Evolutionary conservation across 148 eudicot genomes (phyloP).

Genomic region (Amaranthus hypochondriacus): DNA sequence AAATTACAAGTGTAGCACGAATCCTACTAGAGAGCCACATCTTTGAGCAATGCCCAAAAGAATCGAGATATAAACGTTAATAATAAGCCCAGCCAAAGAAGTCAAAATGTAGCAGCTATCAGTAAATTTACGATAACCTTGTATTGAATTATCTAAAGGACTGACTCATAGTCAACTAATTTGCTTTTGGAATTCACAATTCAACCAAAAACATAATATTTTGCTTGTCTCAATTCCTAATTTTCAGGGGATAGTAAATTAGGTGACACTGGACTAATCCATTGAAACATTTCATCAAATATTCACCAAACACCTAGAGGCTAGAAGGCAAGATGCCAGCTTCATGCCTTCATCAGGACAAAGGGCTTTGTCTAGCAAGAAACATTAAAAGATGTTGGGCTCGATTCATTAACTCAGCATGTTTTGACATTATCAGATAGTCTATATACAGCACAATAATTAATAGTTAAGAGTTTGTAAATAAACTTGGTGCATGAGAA

Average conservation of each 20-base stretch:
- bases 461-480: too few relatives aligned
- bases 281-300: background rate
- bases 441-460: too few relatives aligned
- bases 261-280: background rate
- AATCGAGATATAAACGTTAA: background rate
- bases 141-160: background rate
- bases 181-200: too few relatives aligned
- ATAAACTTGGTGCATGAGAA: too few relatives aligned
- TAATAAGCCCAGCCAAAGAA: background rate
- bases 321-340: background rate
- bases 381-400: background rate
- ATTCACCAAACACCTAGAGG: background rate
- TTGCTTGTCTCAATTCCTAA: too few relatives aligned
- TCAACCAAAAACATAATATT: too few relatives aligned
- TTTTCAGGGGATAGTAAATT: too few relatives aligned
- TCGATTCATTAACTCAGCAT: background rate
- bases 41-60: background rate
- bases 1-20: background rate
- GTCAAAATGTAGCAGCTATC: background rate
- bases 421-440: background rate
- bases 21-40: background rate
- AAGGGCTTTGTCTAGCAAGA: too few relatives aligned
- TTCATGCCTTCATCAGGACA: too few relatives aligned
- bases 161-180: background rate
- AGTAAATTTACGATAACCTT: background rate